Evolutionary conservation across 179 eudicot species (phyloP), one percentile per base, ranked within the genome.

Genomic region (Kewa caespitosa): DNA sequence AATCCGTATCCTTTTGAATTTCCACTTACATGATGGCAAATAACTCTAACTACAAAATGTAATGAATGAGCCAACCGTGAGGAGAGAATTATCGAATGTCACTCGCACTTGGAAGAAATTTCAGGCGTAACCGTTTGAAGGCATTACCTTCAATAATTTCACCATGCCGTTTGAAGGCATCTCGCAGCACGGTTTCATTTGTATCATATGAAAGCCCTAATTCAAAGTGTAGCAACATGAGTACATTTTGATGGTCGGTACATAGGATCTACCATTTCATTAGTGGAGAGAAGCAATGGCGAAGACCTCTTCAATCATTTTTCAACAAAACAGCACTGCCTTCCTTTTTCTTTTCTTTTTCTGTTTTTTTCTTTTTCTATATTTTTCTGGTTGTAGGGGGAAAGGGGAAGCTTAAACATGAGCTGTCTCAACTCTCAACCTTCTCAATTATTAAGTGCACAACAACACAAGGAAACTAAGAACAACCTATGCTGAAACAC

Each of bases 1-100:
- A 90, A 90, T 73, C 95, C 95, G 66, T 86, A 92, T 30, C 93
- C 93, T 79, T 80, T 85, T 68, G 97, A 92, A 76, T 84, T 87
- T 43, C 93, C 87, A 75, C 82, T 87, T 73, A 82, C 88, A 69
- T 82, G 95, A 67, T 92, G 80, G 67, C 95, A 92, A 7, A 89
- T 92, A 70, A 90, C 91, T 79, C 83, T 85, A 36, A 84, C 92
- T 92, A 34, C 6, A 70, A 76, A 33, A 32, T 23, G 34, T 13
- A 70, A 50, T 66, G 23, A 10, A 78, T 78, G 48, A 70, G 63
- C 55, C 18, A 38, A 54, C 2, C 25, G 37, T 64, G n/a, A 30
- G 7, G n/a, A 41, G 34, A 20, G 37, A n/a, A n/a, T 33, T 15
- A 5, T n/a, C 11, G 36, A 20, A 25, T 30, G 27, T 9, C 43